Conservation (phyloP, 2,329 filamentous ascomycete species). For the Penicillium sp. region DNA sequence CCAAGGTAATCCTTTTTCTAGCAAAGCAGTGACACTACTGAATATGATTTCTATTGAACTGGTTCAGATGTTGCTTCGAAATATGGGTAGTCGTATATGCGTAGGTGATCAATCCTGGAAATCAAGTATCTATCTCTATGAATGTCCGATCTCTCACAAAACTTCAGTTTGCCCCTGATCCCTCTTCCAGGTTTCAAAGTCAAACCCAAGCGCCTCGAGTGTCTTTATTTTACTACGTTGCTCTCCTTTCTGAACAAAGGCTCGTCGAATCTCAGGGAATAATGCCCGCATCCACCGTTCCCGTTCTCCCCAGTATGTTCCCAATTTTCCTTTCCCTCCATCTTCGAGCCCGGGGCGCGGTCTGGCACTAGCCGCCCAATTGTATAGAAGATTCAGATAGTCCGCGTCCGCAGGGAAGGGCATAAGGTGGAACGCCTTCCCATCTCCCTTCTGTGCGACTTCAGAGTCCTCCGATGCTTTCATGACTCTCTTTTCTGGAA, state of each 20-base stretch:
- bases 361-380: constrained; percentile 42
- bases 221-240: constrained; percentile 57
- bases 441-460: constrained; percentile 46
- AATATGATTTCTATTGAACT: too few species aligned
- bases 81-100: too few species aligned
- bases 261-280: constrained; percentile 68
- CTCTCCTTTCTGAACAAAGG: constrained; percentile 67
- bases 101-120: background rate
- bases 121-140: background rate
- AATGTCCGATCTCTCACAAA: background rate
- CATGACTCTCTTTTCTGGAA: constrained; percentile 68
- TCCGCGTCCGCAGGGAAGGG: constrained; percentile 50
- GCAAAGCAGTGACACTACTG: too few species aligned
- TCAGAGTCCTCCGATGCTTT: constrained; percentile 60
- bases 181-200: constrained; percentile 48
- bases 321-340: constrained; percentile 60
- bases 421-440: constrained; percentile 55
- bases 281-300: constrained; percentile 70
- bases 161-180: constrained; percentile 12
- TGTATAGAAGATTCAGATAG: constrained; percentile 46
- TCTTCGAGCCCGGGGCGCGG: constrained; percentile 41
- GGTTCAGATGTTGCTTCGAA: too few species aligned
- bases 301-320: constrained; percentile 69
- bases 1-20: too few species aligned
- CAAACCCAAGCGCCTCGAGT: constrained; percentile 71